A percentile compares a stretch with the other conserved stretches of the same genome.
Evolutionary conservation across 1,284 basidiomycete species (phyloP).

Genomic region (Marasmius fiardii): DNA sequence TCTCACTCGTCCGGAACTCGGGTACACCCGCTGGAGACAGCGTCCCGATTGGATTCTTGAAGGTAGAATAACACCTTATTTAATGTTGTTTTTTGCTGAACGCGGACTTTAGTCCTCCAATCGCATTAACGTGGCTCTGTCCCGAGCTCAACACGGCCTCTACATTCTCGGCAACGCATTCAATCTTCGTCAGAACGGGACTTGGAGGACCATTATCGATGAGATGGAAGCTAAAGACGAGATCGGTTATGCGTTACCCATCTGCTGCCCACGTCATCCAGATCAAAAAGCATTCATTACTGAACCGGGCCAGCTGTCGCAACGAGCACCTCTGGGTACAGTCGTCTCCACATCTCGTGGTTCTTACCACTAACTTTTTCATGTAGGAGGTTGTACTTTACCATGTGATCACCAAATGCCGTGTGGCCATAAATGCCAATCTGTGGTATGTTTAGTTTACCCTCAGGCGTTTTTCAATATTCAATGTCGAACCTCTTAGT

Average conservation of each 20-base stretch:
- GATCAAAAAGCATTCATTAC: slow-evolving; percentile 38
- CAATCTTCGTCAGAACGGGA: slow-evolving; percentile 45
- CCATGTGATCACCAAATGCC: slow-evolving; percentile 52
- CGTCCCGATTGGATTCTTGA: slow-evolving; percentile 68
- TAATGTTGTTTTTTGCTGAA: neutral
- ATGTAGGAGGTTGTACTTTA: slow-evolving; percentile 58
- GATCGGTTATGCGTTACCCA: slow-evolving; percentile 53
- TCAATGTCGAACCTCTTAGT: slow-evolving; percentile 34
- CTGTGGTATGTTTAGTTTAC: slow-evolving; percentile 39
- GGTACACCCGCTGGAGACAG: slow-evolving; percentile 37
- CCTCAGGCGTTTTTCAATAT: neutral
- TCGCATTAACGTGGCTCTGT: slow-evolving; percentile 68
- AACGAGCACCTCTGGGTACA: slow-evolving; percentile 56
- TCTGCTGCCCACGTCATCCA: slow-evolving; percentile 57
- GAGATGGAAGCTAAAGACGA: slow-evolving; percentile 45
- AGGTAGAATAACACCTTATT: slow-evolving; percentile 32
- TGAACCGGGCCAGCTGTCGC: slow-evolving; percentile 49
- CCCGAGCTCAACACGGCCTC: slow-evolving; percentile 68
- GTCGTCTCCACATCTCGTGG: neutral
- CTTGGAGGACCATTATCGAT: slow-evolving; percentile 60
- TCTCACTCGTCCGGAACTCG: slow-evolving; percentile 69
- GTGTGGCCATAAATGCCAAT: slow-evolving; percentile 72
- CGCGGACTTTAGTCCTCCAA: slow-evolving; percentile 46
- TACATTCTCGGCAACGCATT: slow-evolving; percentile 68
- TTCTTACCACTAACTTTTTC: neutral